Percentiles rank a stretch among this genome's conserved stretches.
phyloP scores from a whole-genome alignment of 345 rosid species.

The Brassica rapa region DNA sequence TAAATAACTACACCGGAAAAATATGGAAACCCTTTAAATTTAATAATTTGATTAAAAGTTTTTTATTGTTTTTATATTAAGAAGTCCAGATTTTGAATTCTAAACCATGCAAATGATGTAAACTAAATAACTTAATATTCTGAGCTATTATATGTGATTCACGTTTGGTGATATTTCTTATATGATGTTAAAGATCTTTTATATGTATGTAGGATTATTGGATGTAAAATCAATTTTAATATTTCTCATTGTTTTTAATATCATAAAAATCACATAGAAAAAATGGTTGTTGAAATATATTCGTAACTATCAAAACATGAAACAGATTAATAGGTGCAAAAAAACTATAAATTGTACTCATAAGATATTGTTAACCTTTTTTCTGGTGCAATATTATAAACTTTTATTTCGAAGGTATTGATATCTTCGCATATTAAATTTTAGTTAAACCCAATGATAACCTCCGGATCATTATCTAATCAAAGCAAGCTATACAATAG shows the following conservation, averaged over 20 bases:
- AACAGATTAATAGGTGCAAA: neutral
- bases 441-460: neutral
- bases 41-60: too few relatives aligned
- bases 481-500: neutral
- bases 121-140: too few relatives aligned
- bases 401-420: neutral
- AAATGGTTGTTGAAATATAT: slow-evolving; percentile 5
- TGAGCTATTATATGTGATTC: neutral
- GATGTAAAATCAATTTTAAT: too few relatives aligned
- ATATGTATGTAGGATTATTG: neutral
- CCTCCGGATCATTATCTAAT: neutral
- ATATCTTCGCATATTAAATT: neutral
- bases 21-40: neutral
- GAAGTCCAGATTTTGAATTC: neutral
- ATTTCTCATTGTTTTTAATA: too few relatives aligned
- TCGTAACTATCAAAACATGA: neutral
- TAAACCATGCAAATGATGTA: too few relatives aligned
- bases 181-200: too few relatives aligned
- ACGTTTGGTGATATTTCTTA: too few relatives aligned
- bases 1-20: neutral
- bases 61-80: too few relatives aligned
- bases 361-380: too few relatives aligned
- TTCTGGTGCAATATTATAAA: neutral
- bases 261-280: neutral
- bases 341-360: neutral